These are phyloP conservation scores for Cladophialophora yegresii DNA, from an alignment of 2,329 filamentous ascomycete genomes.

Conservation along the genomic window DNA sequence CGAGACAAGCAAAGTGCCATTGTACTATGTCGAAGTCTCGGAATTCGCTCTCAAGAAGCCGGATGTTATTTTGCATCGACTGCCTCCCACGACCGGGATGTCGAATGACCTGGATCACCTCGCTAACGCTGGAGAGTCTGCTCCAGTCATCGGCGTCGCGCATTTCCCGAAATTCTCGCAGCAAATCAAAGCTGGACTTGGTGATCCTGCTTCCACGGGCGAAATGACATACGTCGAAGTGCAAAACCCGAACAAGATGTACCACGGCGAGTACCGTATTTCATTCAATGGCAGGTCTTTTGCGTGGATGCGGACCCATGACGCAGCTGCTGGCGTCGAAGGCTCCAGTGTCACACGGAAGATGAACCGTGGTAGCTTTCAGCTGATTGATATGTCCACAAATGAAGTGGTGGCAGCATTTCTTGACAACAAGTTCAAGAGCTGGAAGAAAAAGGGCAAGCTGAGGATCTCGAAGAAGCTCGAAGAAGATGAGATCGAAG, in stretches of 20 bases:
- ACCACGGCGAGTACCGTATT: slow-evolving; percentile 15
- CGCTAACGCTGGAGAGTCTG: slow-evolving; percentile 7
- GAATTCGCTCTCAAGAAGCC: slow-evolving; percentile 17
- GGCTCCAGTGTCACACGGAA: slow-evolving; percentile 1
- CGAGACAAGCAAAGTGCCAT: slow-evolving; percentile 5
- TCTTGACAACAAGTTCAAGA: slow-evolving; percentile 38
- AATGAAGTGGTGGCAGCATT: slow-evolving; percentile 41
- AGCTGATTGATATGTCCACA: slow-evolving; percentile 42
- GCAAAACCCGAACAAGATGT: slow-evolving; percentile 8
- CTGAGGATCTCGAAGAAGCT: slow-evolving; percentile 27
- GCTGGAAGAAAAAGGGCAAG: slow-evolving; percentile 40
- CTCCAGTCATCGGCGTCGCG: slow-evolving; percentile 4
- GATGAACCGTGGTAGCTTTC: slow-evolving; percentile 36
- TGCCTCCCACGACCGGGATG: not conserved
- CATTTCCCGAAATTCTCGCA: slow-evolving; percentile 15
- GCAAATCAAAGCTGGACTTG: slow-evolving; percentile 11
- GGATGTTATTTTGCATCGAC: slow-evolving; percentile 9
- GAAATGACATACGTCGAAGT: slow-evolving; percentile 11
- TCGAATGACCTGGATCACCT: slow-evolving; percentile 12
- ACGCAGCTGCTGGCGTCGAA: slow-evolving; percentile 8
- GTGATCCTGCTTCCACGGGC: not conserved
- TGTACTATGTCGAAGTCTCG: slow-evolving; percentile 17
- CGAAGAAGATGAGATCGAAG: not conserved
- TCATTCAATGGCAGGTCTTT: slow-evolving; percentile 5
- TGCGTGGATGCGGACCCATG: slow-evolving; percentile 15